These are phyloP conservation scores for Albifimbria verrucaria DNA, from an alignment of 2,329 filamentous ascomycete genomes.

Conservation along the genomic window DNA sequence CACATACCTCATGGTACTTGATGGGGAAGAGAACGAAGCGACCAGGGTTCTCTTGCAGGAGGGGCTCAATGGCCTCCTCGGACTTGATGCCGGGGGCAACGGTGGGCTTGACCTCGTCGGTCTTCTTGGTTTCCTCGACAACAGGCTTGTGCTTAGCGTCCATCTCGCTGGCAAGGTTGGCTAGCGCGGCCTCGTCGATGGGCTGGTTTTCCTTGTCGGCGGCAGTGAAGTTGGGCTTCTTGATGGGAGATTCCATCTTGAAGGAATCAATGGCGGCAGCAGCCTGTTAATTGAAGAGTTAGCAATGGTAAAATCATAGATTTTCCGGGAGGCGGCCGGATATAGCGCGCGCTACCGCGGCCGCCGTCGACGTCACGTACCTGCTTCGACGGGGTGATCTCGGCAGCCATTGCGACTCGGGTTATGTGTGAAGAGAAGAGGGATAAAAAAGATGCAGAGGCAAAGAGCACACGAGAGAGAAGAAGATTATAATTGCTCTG, in stretches of 20 bases:
- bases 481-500: constrained; percentile 15
- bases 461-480: constrained; percentile 9
- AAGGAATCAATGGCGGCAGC: constrained; percentile 82
- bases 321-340: constrained; percentile 4
- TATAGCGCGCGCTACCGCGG: neutral
- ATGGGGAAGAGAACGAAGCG: constrained; percentile 98
- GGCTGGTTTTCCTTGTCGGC: constrained; percentile 80
- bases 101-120: constrained; percentile 31
- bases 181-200: constrained; percentile 46
- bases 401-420: constrained; percentile 63
- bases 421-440: constrained; percentile 6
- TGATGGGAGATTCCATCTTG: constrained; percentile 89
- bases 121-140: constrained; percentile 39
- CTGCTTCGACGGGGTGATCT: constrained; percentile 63
- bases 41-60: constrained; percentile 91
- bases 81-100: constrained; percentile 55
- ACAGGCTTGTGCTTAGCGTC: constrained; percentile 60
- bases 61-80: constrained; percentile 79
- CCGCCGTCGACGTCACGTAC: constrained; percentile 39
- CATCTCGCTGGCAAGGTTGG: constrained; percentile 51
- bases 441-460: constrained; percentile 8
- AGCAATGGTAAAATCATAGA: constrained; percentile 16
- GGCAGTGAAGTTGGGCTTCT: constrained; percentile 78
- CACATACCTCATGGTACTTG: constrained; percentile 95
- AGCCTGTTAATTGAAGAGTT: constrained; percentile 56